phyloP scores from a whole-genome alignment of 2,329 filamentous ascomycete species.

The Biscogniauxia mediterranea region DNA sequence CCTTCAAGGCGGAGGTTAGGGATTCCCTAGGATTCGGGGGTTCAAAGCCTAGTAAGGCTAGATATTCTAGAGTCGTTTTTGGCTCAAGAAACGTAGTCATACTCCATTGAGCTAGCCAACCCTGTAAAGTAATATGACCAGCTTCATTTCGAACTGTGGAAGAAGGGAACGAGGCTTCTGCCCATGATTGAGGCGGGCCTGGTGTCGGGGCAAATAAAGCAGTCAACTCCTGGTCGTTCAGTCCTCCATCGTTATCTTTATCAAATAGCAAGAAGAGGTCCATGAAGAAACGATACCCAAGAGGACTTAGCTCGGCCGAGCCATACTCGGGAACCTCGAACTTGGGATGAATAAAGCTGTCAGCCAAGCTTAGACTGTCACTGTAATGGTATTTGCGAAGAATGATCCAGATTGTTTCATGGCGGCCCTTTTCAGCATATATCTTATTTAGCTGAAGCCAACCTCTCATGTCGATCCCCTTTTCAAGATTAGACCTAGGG shows the following conservation, averaged over 20 bases:
- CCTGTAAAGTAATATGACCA: slow-evolving; percentile 91
- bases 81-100: slow-evolving; percentile 98
- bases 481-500: slow-evolving; percentile 59
- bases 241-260: slow-evolving; percentile 93
- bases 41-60: slow-evolving; percentile 95
- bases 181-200: slow-evolving; percentile 82
- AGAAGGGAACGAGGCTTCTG: slow-evolving; percentile 84
- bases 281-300: slow-evolving; percentile 95
- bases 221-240: slow-evolving; percentile 81
- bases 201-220: slow-evolving; percentile 92
- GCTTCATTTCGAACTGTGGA: slow-evolving; percentile 95
- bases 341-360: slow-evolving; percentile 87
- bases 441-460: slow-evolving; percentile 93
- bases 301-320: slow-evolving; percentile 89
- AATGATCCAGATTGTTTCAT: slow-evolving; percentile 98
- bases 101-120: slow-evolving; percentile 98
- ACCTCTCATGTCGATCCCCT: slow-evolving; percentile 76
- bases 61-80: slow-evolving; percentile 91
- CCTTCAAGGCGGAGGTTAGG: slow-evolving; percentile 81
- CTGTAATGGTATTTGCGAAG: slow-evolving; percentile 93
- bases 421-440: slow-evolving; percentile 94
- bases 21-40: slow-evolving; percentile 71
- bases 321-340: slow-evolving; percentile 92
- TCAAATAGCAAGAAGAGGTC: slow-evolving; percentile 94
- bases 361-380: slow-evolving; percentile 87